Percentiles rank a stretch among this genome's conserved stretches.
These are phyloP conservation scores for Pseudopyrenochaeta lycopersici DNA, from an alignment of 2,329 filamentous ascomycete species.

Conservation along the genomic window DNA sequence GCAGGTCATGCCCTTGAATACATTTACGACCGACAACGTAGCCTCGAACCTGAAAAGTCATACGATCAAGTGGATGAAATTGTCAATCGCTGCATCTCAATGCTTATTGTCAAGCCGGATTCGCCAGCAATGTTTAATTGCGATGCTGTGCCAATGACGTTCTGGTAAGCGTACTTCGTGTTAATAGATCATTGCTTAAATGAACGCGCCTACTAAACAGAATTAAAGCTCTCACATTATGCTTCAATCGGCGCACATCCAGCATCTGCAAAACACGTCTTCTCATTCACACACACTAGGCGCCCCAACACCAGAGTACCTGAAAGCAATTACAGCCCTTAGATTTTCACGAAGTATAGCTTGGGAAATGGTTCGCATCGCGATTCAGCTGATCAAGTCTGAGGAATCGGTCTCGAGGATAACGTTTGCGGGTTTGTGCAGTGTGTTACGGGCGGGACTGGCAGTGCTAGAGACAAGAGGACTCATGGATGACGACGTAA, in stretches of 20 bases:
- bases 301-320: neutral
- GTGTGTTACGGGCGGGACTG: conserved; percentile 20
- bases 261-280: neutral
- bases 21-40: conserved; percentile 1
- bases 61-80: conserved; percentile 14
- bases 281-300: neutral
- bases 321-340: conserved; percentile 15
- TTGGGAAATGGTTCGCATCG: conserved; percentile 21
- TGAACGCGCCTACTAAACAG: too few species aligned
- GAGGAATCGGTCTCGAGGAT: conserved; percentile 7
- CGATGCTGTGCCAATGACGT: conserved; percentile 18
- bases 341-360: conserved; percentile 21
- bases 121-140: conserved; percentile 20
- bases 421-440: conserved; percentile 21
- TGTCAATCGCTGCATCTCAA: conserved; percentile 5
- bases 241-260: conserved; percentile 9
- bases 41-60: neutral
- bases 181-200: too few species aligned
- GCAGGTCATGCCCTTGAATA: conserved; percentile 16
- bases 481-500: neutral
- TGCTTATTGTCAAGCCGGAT: conserved; percentile 16
- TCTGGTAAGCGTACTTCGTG: too few species aligned
- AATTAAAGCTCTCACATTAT: conserved; percentile 19
- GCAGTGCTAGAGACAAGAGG: conserved; percentile 17
- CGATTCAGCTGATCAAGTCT: conserved; percentile 4